Evolutionary conservation across 108 stramenopile genomes (phyloP).

Genomic region (Skeletonema grethae): DNA sequence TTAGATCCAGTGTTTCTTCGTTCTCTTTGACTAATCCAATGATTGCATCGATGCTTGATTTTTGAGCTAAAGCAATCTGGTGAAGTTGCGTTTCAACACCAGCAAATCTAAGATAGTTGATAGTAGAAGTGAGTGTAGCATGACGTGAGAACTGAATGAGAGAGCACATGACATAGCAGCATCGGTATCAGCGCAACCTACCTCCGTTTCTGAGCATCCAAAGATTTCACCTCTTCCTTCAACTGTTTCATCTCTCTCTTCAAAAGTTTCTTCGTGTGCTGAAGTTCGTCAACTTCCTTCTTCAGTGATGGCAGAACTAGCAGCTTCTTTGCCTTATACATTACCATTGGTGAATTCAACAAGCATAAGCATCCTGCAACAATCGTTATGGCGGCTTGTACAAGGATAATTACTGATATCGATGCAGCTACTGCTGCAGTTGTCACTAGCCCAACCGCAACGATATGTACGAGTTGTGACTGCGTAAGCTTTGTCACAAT

Average conservation of each 20-base stretch:
- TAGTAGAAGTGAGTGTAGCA: not conserved
- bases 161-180: not conserved
- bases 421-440: conserved; percentile 25
- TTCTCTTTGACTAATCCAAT: conserved; percentile 26
- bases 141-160: not conserved
- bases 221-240: conserved; percentile 12
- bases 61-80: conserved; percentile 16
- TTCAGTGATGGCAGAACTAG: conserved; percentile 3
- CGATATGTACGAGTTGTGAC: conserved; percentile 4
- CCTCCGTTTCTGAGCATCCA: not conserved
- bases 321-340: conserved; percentile 30
- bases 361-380: conserved; percentile 25
- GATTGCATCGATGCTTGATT: conserved; percentile 12
- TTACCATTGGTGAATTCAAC: conserved; percentile 16
- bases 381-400: conserved; percentile 18
- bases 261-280: not conserved
- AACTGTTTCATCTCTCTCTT: conserved; percentile 5
- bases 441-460: conserved; percentile 7
- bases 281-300: conserved; percentile 11
- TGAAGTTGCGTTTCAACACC: conserved; percentile 22
- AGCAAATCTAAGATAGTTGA: conserved; percentile 13
- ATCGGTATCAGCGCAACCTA: not conserved
- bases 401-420: conserved; percentile 16
- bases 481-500: conserved; percentile 4
- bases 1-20: conserved; percentile 37